Conservation (phyloP, 2,329 filamentous ascomycete species). For the Achaetomium macrosporum region DNA sequence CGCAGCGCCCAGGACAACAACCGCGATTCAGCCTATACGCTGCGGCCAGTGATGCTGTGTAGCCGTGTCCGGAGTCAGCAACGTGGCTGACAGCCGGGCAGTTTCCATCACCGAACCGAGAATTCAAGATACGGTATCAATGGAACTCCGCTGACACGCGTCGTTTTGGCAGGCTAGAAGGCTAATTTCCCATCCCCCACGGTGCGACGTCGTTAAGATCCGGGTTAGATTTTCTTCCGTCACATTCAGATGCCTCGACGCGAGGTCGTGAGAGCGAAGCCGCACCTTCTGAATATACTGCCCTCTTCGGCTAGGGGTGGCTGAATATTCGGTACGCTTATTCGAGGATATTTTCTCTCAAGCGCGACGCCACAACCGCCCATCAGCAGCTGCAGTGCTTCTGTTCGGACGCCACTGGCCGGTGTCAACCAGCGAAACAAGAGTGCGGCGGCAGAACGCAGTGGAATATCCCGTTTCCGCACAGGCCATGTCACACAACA, state of each 20-base stretch:
- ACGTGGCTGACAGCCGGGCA: background rate
- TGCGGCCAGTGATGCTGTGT: no score
- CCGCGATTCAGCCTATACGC: no score
- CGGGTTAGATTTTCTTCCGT: conserved; percentile 7
- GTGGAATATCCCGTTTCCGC: conserved; percentile 11
- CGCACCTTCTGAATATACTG: background rate
- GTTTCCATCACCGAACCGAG: background rate
- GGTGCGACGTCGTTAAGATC: background rate
- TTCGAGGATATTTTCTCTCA: background rate
- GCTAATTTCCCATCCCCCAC: conserved; percentile 17
- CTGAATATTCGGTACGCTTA: background rate
- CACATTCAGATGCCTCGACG: background rate
- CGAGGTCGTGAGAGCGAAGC: background rate
- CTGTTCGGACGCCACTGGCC: conserved; percentile 3
- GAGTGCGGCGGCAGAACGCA: conserved; percentile 9
- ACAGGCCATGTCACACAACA: conserved; percentile 15
- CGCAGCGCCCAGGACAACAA: background rate
- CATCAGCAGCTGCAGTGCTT: conserved; percentile 1
- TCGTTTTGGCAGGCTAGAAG: background rate
- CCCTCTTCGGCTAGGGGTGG: background rate
- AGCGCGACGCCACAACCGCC: conserved; percentile 7
- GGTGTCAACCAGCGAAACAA: conserved; percentile 4
- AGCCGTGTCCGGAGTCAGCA: no score
- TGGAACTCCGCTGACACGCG: background rate
- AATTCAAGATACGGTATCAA: background rate